phyloP scores from a whole-genome alignment of 306 rosid species.

The Calophaca sinica region DNA sequence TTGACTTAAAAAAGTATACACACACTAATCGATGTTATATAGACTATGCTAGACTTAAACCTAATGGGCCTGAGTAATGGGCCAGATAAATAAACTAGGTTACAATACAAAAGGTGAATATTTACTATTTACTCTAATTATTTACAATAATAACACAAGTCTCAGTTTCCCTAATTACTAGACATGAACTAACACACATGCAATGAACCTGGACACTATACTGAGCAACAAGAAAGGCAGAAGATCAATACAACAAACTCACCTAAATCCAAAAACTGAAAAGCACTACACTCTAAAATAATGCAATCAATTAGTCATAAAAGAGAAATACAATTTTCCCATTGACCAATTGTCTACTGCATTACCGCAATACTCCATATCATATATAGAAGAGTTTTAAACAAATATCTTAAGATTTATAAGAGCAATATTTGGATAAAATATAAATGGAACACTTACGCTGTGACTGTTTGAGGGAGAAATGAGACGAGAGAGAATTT shows the following conservation, averaged over 20 bases:
- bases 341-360: constrained; percentile 14
- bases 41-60: too few species aligned
- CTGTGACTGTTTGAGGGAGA: too few species aligned
- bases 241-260: constrained; percentile 1
- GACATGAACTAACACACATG: constrained; percentile 12
- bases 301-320: constrained; percentile 15
- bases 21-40: too few species aligned
- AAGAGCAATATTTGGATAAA: constrained; percentile 21
- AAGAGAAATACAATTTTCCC: constrained; percentile 3
- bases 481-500: too few species aligned
- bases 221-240: neutral
- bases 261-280: neutral
- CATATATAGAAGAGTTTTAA: constrained; percentile 18
- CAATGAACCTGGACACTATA: constrained; percentile 7
- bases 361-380: constrained; percentile 6
- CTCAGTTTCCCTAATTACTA: constrained; percentile 6
- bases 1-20: too few species aligned
- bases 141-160: neutral
- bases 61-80: too few species aligned
- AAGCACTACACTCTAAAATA: neutral
- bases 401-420: constrained; percentile 12
- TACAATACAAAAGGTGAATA: too few species aligned
- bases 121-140: too few species aligned
- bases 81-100: too few species aligned
- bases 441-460: constrained; percentile 36